Conservation (phyloP, 75 land plant species). For the Chamaecyparis obtusa region DNA sequence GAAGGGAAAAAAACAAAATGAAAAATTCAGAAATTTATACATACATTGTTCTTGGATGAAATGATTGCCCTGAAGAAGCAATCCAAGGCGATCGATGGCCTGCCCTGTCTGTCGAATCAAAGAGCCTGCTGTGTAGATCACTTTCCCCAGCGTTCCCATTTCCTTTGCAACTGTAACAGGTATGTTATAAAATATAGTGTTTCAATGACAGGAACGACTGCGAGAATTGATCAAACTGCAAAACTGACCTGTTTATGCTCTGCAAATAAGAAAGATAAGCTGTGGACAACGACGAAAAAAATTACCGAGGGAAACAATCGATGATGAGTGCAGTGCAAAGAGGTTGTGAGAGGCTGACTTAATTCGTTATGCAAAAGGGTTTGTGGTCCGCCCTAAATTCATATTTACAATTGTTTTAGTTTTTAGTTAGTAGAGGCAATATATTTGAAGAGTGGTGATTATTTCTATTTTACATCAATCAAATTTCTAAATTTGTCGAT, state of each 20-base stretch:
- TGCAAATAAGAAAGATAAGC: neutral
- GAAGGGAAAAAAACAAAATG: neutral
- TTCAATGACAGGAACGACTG: neutral
- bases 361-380: too few relatives aligned
- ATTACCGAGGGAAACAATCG: too few relatives aligned
- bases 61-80: constrained; percentile 71
- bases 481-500: too few relatives aligned
- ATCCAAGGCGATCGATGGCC: constrained; percentile 93
- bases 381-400: too few relatives aligned
- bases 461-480: too few relatives aligned
- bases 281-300: neutral
- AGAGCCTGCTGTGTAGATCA: constrained; percentile 76
- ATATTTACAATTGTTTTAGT: too few relatives aligned
- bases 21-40: neutral
- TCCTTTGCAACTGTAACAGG: neutral
- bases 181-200: neutral
- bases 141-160: constrained; percentile 67
- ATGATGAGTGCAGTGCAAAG: too few relatives aligned
- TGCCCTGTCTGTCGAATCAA: constrained; percentile 89
- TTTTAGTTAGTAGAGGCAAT: too few relatives aligned
- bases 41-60: constrained; percentile 59
- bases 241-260: neutral
- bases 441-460: too few relatives aligned
- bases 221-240: neutral
- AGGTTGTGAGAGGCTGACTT: too few relatives aligned